Evolutionary conservation across 2,329 filamentous ascomycete species (phyloP), one percentile per base, ranked within the genome.

Genomic region (Colletotrichum magnum): DNA sequence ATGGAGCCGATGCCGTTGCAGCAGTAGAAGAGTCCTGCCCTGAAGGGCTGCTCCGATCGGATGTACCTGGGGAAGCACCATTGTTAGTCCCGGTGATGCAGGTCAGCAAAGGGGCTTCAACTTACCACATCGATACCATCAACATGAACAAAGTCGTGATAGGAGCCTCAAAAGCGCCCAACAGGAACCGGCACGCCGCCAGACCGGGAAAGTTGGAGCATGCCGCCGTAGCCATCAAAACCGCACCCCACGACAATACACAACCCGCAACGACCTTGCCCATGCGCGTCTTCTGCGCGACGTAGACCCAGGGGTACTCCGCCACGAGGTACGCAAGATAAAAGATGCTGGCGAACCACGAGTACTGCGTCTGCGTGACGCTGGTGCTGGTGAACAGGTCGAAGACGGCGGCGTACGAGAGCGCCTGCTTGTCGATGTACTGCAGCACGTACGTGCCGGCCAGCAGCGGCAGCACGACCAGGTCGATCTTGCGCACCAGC

Each of bases 1-100:
- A 89, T 89, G 13, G 87, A 88, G 2, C 87, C 88, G 13, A 90
- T 81, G 2, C 88, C 88, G 71, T 90, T 89, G 45, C 71, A 73
- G 58, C 72, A 74, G 67, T 74, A 73, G 53, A 73, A 73, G 2
- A 84, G 71, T 0, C 84, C 83, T 0, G 84, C 83, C 0, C 84
- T 79, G 26, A 85, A 79, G 0, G 84, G 84, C 61, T 86, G 84
- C 2, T 85, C 81, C 7, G 80, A 75, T 1, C 82, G 79, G 0
- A 77, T 78, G 72, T 85, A 87, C 79, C 79, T 76, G 26, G 26
- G 26, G 13, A 24, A 50, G 10, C 21, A 6, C 24, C 13, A 24
- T 10, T 24, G 6, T 50, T 12, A 7, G 18, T 21, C 10, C 45
- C 45, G 16, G 4, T 21, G 4, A 4, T 2, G 4, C 2, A 4